Percentiles rank a stretch among this genome's conserved stretches.
Evolutionary conservation across 202 grass and related monocot genomes (phyloP).

Genomic region (Carex arenaria): DNA sequence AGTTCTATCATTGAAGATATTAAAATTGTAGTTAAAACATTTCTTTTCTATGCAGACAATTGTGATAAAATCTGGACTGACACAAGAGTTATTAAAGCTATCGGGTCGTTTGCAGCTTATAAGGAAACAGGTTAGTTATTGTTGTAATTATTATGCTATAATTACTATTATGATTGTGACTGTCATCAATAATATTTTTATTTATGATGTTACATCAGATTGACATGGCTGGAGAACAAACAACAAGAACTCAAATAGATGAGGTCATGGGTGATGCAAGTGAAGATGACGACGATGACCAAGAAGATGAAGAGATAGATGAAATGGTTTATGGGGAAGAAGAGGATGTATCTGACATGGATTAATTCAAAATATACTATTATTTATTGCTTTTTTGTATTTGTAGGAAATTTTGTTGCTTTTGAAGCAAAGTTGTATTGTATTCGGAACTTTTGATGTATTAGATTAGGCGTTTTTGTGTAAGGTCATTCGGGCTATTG

Average conservation of each 20-base stretch:
- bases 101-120: constrained; percentile 69
- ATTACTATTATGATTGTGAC: neutral
- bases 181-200: neutral
- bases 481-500: neutral
- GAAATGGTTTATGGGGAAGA: constrained; percentile 85
- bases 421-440: neutral
- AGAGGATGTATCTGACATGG: constrained; percentile 39
- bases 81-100: constrained; percentile 67
- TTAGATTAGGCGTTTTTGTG: neutral
- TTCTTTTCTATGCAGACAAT: constrained; percentile 41
- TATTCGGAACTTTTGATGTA: neutral
- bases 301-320: constrained; percentile 61
- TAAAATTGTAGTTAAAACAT: neutral
- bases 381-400: constrained; percentile 3
- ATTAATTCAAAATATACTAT: constrained; percentile 4
- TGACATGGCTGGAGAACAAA: constrained; percentile 28
- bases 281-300: constrained; percentile 37
- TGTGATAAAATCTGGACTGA: constrained; percentile 37
- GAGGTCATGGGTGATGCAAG: constrained; percentile 24
- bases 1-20: neutral
- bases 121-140: constrained; percentile 50
- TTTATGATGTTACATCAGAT: constrained; percentile 40
- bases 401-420: constrained; percentile 15
- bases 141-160: neutral
- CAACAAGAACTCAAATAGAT: constrained; percentile 7